Evolutionary conservation across 2,329 filamentous ascomycete species (phyloP), one percentile per base, ranked within the genome.

Genomic region (Exophiala dermatitidis): DNA sequence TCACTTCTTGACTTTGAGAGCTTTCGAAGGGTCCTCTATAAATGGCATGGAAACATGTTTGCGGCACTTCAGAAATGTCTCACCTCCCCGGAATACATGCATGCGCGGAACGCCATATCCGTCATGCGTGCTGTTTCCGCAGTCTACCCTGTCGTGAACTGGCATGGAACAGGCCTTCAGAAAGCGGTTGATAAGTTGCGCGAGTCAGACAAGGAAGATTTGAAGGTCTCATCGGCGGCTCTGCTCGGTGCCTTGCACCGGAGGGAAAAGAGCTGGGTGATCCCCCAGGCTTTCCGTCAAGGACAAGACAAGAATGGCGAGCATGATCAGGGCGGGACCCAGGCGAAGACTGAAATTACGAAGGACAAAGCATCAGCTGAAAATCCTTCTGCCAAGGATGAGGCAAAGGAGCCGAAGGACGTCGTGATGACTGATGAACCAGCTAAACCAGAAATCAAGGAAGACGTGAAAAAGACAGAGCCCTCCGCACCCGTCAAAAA

Each of bases 71-170:
- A 90, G 67, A 79, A 80, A 36, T 96, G 91, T 67, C 77, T 98
- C 44, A 82, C 82, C 12, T 85, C 85, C 30, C 83, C 81, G 32
- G 91, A 97, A 70, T 98, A 93, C 80, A 96, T 96, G 86, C 90
- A 96, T 68, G 95, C 97, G 66, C 84, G 91, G 51, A 98, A 98
- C 67, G 89, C 90, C 42, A 94, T 97, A 61, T 93, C 86, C 53
- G 78, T 97, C 3, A 76, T 98, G 54, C 94, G 93, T 67, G 79
- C 82, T 7, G 78, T 95, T 45, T 80, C 88, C 28, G 83, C 89
- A 47, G 79, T 83, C 64, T 98, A 95, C 76, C 94, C 93, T 3
- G 85, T 84, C 10, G 82, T 97, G 53, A 89, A 95, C 65, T 93
- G 89, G 68, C 91, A 95, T 78, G 93, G 88, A 33, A 65, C 65